Evolutionary conservation across 495 filamentous ascomycete species (phyloP).

Genomic region (Aeminium ludgeri): DNA sequence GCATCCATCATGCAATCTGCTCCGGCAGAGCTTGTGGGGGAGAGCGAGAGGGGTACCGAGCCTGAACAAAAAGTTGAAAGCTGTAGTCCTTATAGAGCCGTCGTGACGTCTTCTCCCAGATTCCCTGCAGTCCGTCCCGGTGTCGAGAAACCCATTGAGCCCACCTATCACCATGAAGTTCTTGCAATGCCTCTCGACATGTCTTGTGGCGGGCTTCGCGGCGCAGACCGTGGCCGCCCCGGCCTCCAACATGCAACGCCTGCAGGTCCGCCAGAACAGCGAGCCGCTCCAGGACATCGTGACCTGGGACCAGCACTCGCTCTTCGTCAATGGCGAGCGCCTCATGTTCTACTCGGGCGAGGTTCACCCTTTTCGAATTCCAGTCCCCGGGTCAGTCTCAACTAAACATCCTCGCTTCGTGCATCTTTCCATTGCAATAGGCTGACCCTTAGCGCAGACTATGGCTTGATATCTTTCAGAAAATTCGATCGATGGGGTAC

Average conservation of each 20-base stretch:
- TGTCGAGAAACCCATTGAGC: no score
- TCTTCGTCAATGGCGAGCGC: constrained; percentile 54
- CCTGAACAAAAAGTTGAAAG: no score
- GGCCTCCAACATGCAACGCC: background rate
- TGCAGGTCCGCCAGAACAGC: constrained; percentile 21
- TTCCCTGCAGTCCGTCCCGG: no score
- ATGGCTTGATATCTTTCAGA: constrained; percentile 62
- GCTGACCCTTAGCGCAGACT: no score
- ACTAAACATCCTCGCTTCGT: background rate
- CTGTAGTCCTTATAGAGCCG: no score
- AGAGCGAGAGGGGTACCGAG: no score
- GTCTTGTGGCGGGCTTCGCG: background rate
- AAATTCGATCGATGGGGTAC: constrained; percentile 62
- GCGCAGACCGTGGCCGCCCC: background rate
- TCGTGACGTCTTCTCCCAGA: no score
- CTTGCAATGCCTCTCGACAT: background rate
- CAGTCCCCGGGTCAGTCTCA: background rate
- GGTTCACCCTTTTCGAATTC: constrained; percentile 48
- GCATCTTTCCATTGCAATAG: no score
- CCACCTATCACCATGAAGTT: background rate
- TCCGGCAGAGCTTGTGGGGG: no score
- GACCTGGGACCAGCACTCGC: constrained; percentile 46
- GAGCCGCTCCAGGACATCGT: constrained; percentile 26
- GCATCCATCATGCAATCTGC: no score
- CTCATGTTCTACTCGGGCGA: constrained; percentile 59